A percentile compares a stretch with the other conserved stretches of the same genome.
Evolutionary conservation across 257 asterid species (phyloP).

Genomic region (Nicotiana benthamiana): DNA sequence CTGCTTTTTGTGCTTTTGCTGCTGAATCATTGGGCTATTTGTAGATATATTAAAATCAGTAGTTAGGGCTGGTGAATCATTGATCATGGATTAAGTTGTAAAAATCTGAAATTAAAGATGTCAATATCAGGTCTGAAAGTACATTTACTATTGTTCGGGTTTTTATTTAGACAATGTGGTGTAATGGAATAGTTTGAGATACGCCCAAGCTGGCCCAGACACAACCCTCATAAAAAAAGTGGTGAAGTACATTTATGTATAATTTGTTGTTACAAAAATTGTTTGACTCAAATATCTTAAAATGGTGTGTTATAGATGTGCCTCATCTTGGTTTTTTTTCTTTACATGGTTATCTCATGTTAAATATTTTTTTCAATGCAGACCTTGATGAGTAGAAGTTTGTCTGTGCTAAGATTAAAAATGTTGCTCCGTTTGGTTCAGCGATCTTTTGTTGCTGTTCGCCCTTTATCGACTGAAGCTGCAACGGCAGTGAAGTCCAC

Average conservation of each 20-base stretch:
- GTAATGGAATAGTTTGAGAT: background rate
- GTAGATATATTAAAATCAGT: background rate
- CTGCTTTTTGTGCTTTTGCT: background rate
- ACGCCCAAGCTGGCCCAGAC: background rate
- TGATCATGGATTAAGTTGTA: background rate
- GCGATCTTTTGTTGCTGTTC: slow-evolving; percentile 52
- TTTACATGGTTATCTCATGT: background rate
- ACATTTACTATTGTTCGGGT: background rate
- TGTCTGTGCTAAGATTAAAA: background rate
- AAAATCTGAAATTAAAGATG: background rate
- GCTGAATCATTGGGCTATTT: background rate
- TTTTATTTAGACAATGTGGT: background rate
- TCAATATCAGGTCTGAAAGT: background rate
- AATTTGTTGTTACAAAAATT: background rate
- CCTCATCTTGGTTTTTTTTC: background rate
- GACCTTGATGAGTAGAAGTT: background rate
- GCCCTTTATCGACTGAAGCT: slow-evolving; percentile 46
- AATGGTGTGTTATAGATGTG: background rate
- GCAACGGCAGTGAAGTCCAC: slow-evolving; percentile 22
- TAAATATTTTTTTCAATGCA: background rate
- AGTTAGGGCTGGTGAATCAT: background rate
- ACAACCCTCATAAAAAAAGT: background rate
- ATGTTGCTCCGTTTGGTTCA: slow-evolving; percentile 43
- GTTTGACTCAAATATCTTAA: background rate
- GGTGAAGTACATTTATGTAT: background rate